A percentile compares a stretch with the other conserved stretches of the same genome.
These are phyloP conservation scores for Oropetium thomaeum DNA, from an alignment of 176 grass and related monocot genomes.

Conservation along the genomic window DNA sequence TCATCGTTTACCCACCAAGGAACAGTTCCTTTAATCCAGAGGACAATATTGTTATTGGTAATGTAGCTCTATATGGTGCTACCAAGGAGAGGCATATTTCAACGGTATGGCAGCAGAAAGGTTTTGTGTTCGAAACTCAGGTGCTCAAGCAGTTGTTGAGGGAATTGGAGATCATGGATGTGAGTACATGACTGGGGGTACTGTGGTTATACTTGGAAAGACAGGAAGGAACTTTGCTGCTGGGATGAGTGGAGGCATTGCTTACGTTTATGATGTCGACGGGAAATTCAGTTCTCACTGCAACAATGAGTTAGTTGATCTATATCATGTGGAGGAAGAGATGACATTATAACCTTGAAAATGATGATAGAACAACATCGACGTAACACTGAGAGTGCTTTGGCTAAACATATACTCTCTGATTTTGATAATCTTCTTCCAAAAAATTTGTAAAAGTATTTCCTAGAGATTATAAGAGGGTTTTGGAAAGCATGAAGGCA, in stretches of 20 bases:
- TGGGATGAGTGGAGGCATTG: constrained; percentile 71
- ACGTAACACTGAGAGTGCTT: constrained; percentile 36
- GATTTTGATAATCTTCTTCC: constrained; percentile 47
- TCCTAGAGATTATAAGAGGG: constrained; percentile 62
- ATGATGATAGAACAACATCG: constrained; percentile 68
- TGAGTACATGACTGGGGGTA: constrained; percentile 77
- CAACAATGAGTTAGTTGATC: constrained; percentile 58
- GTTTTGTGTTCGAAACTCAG: constrained; percentile 76
- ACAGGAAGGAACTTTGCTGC: constrained; percentile 73
- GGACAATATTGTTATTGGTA: constrained; percentile 67
- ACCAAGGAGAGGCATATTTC: constrained; percentile 63
- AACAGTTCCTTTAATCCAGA: constrained; percentile 49
- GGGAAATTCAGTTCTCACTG: constrained; percentile 45
- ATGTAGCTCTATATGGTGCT: constrained; percentile 66
- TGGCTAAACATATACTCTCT: constrained; percentile 55
- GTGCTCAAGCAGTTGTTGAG: constrained; percentile 64
- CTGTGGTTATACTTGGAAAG: constrained; percentile 59
- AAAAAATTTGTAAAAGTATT: constrained; percentile 62
- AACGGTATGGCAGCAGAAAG: constrained; percentile 69
- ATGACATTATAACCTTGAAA: constrained; percentile 48
- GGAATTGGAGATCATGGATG: constrained; percentile 74
- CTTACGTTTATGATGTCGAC: constrained; percentile 63
- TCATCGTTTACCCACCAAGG: constrained; percentile 61
- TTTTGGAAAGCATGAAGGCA: constrained; percentile 43
- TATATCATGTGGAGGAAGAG: constrained; percentile 50